Base-by-base conservation (phyloP, 2,329 filamentous ascomycete genomes). In the Monosporascus cannonballus region DNA sequence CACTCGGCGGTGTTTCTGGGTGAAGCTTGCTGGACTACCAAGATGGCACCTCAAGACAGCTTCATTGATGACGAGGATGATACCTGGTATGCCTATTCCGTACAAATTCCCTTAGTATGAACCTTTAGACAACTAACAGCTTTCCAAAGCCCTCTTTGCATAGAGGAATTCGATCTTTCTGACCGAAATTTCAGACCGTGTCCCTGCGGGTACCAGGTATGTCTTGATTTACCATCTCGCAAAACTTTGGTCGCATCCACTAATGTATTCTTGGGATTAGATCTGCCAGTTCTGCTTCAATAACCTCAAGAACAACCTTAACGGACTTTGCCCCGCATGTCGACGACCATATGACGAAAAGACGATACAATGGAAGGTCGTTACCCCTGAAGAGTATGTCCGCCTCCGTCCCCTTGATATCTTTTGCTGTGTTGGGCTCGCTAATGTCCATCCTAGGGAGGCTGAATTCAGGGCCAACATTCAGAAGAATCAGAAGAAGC, bases 211-310 rank as follows among this genome's bases (percentile, higher is more conserved):
- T 99, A 99, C 67, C 93, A 97, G 84, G 93, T 96, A 81, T 58
- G 79, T 42, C 18, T 20, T 52, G 27, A 24, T 47, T 45, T 27
- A 5, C 11, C 48, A 6, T 14, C 20, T 30, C 25, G 45, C 37
- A 17, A 45, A 37, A 30, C 41, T n/a, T 44, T 36, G 27, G 49
- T 14, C 42, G 54, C 55, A 18, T 59, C 50, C 24, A 48, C 45
- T 51, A 48, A 25, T 39, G 59, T 50, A 59, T 55, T 56, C 17
- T 42, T 54, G 42, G 6, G 34, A 47, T 46, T 65, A 96, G 92
- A 93, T 99, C 70, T 99, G 94, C 73, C 95, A 99, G 77, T 99
- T 99, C 74, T 99, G 94, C 75, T 99, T 93, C 77, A 96, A 99
- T 74, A 99, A 97, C 70, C 95, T 99, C 70, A 96, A 95, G 74